phyloP scores from a whole-genome alignment of 768 basidiomycete genomes.

The Piloderma croceum region DNA sequence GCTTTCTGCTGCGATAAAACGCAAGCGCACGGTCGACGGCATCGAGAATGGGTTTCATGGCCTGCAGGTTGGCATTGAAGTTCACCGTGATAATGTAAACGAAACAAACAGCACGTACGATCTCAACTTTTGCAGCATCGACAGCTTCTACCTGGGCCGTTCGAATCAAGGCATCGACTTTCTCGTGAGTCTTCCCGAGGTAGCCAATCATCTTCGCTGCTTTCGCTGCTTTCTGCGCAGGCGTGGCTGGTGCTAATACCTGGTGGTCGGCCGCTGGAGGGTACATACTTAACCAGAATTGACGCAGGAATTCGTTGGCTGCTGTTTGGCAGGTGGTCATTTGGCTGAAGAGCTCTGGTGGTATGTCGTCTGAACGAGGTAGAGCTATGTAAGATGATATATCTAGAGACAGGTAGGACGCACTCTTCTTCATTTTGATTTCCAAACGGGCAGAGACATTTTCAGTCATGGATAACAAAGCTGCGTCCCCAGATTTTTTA shows the following conservation, averaged over 20 bases:
- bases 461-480: conserved; percentile 69
- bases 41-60: conserved; percentile 67
- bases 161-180: conserved; percentile 72
- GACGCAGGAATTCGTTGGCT: conserved; percentile 92
- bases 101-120: conserved; percentile 40
- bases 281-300: conserved; percentile 89
- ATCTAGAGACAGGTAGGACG: conserved; percentile 14
- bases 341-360: conserved; percentile 70
- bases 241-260: conserved; percentile 44
- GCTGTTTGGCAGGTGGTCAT: conserved; percentile 90
- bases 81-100: neutral
- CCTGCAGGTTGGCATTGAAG: conserved; percentile 35
- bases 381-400: neutral
- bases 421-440: conserved; percentile 60
- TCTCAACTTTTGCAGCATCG: conserved; percentile 57
- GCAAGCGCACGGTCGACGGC: conserved; percentile 70
- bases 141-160: conserved; percentile 54
- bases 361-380: conserved; percentile 60
- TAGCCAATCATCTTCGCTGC: conserved; percentile 86
- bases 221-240: conserved; percentile 69
- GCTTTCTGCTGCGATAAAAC: conserved; percentile 43
- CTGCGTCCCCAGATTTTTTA: conserved; percentile 59
- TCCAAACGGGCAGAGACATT: conserved; percentile 73
- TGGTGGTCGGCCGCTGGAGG: conserved; percentile 61
- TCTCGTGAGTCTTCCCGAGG: conserved; percentile 72